Base-by-base conservation (phyloP, 2,329 filamentous ascomycete species). In the Fusarium pininemorale region DNA sequence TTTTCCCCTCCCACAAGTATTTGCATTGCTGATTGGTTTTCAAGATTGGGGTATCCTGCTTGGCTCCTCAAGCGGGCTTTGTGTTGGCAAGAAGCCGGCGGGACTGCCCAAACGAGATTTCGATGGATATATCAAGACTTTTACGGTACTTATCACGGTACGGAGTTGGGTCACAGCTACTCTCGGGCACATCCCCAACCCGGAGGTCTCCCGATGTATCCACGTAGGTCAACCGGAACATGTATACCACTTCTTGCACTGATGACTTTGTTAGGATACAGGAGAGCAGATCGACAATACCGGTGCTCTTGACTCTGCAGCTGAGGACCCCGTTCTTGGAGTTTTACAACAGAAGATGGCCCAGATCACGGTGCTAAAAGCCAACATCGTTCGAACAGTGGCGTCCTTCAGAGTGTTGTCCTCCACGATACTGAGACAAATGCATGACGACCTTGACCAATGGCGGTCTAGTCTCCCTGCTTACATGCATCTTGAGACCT, bases 1-100 rank as follows among this genome's bases (percentile, higher is more conserved):
- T 10, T 20, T 20, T 26, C 24, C n/a, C 13, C 16, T 12, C 12
- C 11, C 20, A 20, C 24, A 20, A 22, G 8, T 6, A 12, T 3
- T 11, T 41, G 20, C 39, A 32, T 8, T 15, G 20, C 28, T 22
- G 6, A 35, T 1, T 4, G 9, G 13, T 28, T 26, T 22, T 26
- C 3, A 18, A 60, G 58, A 61, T 1, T 35, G 58, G 48, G 58
- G 58, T 1, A 56, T 61, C 1, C 20, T 61, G 0, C 18, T 61
- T 1, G 48, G 58, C 6, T 61, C 58, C 7, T 61, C 58, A 0
- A 56, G 48, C 0, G 58, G 48, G 1, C 6, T 61, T 0, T 2
- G 1, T 2, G 3, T 56, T 8, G 48, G 37, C 2, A 30, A n/a
- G 3, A 20, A 3, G 9, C 47, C 48, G 0, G 5, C 18, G 0